Base-by-base conservation (phyloP, 805 yeast genomes). In the Yarrowia osloensis region DNA sequence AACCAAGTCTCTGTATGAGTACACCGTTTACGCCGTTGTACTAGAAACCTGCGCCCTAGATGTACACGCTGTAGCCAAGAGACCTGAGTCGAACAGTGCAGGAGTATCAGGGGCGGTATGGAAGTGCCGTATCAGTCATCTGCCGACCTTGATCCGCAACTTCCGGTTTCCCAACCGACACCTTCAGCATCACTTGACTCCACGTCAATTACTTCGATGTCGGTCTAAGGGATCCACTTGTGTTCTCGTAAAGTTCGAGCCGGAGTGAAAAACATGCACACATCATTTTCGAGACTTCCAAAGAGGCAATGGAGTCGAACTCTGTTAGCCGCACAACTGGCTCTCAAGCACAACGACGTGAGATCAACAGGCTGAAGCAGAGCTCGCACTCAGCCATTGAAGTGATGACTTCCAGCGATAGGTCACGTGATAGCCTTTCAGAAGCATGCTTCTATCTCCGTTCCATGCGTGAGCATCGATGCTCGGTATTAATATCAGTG, bases 21-120 rank as follows among this genome's bases (percentile, higher is more conserved):
- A n/a, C n/a, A n/a, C 54, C 54, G 35, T 29, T 47, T n/a, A 49
- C 55, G 26, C 39, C 28, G 39, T 49, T 49, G 9, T 4, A 11
- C 54, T n/a, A n/a, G 55, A 49, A 13, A 33, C 40, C 57, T 50
- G 57, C 57, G 57, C 19, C 4, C 4, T 2, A 33, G 28, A 50
- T 50, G 57, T 21, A 40, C 21, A 4, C 3, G 21, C 24, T 19
- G 42, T 49, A 49, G 55, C 39, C 55, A 29, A 29, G 57, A 50
- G 57, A 50, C 57, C 57, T 50, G 57, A 50, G 57, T 50, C 57
- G 57, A 50, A 31, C 3, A 8, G 19, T 33, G 57, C 57, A 50
- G 19, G n/a, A n/a, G 24, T 29, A 12, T 28, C 28, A 15, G n/a
- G 2, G n/a, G 24, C 29, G 35, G 3, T 4, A 17, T n/a, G 7